These are phyloP conservation scores for Epithele typhae DNA, from an alignment of 768 basidiomycete species.

Conservation along the genomic window DNA sequence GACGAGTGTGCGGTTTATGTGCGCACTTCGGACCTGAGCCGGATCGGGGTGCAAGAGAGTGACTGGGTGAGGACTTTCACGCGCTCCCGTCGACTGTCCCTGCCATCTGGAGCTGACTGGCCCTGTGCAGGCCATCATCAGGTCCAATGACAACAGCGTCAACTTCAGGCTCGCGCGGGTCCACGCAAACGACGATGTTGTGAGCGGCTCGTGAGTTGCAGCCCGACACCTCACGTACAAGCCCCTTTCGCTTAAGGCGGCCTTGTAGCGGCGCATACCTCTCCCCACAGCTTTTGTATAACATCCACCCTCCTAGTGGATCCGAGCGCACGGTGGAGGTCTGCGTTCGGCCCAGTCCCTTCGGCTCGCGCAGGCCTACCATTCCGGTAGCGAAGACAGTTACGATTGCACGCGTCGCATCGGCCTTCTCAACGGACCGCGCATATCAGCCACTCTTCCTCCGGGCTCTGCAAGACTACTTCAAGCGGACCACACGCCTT, in stretches of 20 bases:
- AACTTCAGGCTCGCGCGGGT: conserved; percentile 54
- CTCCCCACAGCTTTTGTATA: conserved; percentile 17
- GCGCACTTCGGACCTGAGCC: conserved; percentile 57
- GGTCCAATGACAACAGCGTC: conserved; percentile 29
- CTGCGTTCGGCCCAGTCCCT: conserved; percentile 47
- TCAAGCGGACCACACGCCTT: conserved; percentile 48
- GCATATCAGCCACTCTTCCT: conserved; percentile 60
- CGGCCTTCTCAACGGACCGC: conserved; percentile 63
- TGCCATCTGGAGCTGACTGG: too few relatives aligned
- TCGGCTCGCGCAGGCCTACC: conserved; percentile 51
- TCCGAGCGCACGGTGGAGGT: background rate
- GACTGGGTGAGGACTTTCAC: conserved; percentile 86
- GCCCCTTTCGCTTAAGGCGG: too few relatives aligned
- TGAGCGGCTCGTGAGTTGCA: conserved; percentile 5
- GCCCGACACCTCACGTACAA: background rate
- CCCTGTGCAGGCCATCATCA: conserved; percentile 46
- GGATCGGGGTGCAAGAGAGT: conserved; percentile 61
- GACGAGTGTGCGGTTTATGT: conserved; percentile 61
- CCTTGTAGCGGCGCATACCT: conserved; percentile 8
- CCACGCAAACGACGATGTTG: conserved; percentile 40
- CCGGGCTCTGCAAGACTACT: conserved; percentile 57
- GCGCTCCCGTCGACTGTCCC: too few relatives aligned
- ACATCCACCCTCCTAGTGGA: conserved; percentile 4
- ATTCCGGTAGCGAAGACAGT: conserved; percentile 67
- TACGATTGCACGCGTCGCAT: conserved; percentile 77